Conservation (phyloP, 331 rosid genomes). For the Rosa hybrid region DNA sequence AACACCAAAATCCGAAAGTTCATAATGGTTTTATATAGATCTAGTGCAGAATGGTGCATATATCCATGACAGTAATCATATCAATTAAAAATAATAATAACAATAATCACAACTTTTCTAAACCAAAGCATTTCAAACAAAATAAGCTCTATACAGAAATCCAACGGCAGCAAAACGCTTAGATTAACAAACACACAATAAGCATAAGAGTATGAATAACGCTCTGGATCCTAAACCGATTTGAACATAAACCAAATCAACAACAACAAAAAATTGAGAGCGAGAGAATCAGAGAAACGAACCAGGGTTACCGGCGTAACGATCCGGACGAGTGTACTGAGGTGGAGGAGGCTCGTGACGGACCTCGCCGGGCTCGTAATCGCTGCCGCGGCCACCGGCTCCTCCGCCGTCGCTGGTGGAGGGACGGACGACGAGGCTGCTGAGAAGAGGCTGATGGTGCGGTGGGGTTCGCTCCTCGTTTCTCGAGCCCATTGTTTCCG, state of each 20-base stretch:
- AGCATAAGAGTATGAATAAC: too few relatives aligned
- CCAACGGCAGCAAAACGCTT: background rate
- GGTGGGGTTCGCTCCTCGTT: conserved; percentile 59
- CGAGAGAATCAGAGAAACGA: conserved; percentile 28
- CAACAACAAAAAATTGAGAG: background rate
- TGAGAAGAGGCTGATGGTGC: conserved; percentile 73
- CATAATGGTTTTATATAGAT: background rate
- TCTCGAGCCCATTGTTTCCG: conserved; percentile 55
- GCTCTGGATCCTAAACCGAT: background rate
- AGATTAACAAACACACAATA: background rate
- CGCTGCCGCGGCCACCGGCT: conserved; percentile 46
- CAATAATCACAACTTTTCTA: background rate
- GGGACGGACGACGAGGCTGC: conserved; percentile 94
- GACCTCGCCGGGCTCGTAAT: conserved; percentile 76
- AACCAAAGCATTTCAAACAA: background rate
- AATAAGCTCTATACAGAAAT: background rate
- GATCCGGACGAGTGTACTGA: conserved; percentile 64
- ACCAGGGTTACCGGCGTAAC: conserved; percentile 67
- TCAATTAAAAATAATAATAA: background rate
- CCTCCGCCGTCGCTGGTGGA: conserved; percentile 57
- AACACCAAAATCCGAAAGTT: background rate
- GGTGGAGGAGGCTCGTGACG: conserved; percentile 52
- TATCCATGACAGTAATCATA: background rate
- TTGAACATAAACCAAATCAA: background rate
- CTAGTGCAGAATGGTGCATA: background rate